Conservation (phyloP, 768 basidiomycete species). For the Lactarius indigo region DNA sequence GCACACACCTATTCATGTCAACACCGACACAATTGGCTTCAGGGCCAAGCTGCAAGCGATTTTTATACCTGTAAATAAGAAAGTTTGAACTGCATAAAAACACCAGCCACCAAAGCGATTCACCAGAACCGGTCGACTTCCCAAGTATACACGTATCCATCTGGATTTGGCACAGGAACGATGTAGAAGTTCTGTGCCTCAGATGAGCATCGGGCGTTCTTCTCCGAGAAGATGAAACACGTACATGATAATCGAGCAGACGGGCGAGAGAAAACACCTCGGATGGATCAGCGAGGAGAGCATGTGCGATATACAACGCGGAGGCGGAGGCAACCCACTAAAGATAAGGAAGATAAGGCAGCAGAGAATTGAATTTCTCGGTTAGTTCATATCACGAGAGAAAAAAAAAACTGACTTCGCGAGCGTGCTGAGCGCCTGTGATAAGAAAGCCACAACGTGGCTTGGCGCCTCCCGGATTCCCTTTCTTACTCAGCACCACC, state of each 20-base stretch:
- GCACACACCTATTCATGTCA: slow-evolving; percentile 68
- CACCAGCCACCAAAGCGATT: slow-evolving; percentile 7
- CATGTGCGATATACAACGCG: slow-evolving; percentile 68
- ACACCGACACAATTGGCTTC: slow-evolving; percentile 58
- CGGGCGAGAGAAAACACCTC: slow-evolving; percentile 44
- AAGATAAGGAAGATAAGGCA: not conserved
- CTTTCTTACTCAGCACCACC: slow-evolving; percentile 17
- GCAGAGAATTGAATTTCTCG: not conserved
- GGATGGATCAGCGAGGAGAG: slow-evolving; percentile 50
- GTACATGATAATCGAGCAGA: slow-evolving; percentile 54
- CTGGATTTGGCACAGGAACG: slow-evolving; percentile 64
- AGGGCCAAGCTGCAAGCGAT: slow-evolving; percentile 51
- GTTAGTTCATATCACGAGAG: not conserved
- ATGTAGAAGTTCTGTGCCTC: slow-evolving; percentile 56
- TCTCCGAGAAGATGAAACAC: not conserved
- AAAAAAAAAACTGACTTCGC: slow-evolving; percentile 50
- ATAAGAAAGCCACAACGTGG: slow-evolving; percentile 54
- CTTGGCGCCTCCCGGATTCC: slow-evolving; percentile 32
- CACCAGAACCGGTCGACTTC: slow-evolving; percentile 62
- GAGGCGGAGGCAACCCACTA: slow-evolving; percentile 83
- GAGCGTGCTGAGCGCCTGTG: slow-evolving; percentile 68
- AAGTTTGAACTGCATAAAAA: not conserved
- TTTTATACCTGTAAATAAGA: slow-evolving; percentile 56
- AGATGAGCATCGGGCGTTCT: not conserved
- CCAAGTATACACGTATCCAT: slow-evolving; percentile 77